phyloP scores from a whole-genome alignment of 345 rosid species.

The Camelina laxa region DNA sequence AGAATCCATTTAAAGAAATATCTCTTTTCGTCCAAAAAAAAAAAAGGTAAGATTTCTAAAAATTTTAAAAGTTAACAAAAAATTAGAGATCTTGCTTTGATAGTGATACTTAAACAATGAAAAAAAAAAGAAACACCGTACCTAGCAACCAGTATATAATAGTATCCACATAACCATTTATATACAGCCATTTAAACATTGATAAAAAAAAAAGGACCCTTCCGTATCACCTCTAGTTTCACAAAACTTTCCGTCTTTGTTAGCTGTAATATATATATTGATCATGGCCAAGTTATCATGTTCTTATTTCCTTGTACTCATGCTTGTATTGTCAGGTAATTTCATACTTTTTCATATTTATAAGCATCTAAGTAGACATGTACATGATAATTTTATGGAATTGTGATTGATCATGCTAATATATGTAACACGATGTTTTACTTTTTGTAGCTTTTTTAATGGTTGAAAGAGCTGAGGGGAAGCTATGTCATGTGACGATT shows the following conservation, averaged over 20 bases:
- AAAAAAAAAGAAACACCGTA: background rate
- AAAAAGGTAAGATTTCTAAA: too few relatives aligned
- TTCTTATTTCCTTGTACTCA: constrained; percentile 19
- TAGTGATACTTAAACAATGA: too few relatives aligned
- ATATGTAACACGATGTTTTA: background rate
- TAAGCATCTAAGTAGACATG: background rate
- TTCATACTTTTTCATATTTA: background rate
- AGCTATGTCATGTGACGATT: constrained; percentile 11
- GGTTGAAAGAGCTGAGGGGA: background rate
- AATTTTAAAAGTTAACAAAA: too few relatives aligned
- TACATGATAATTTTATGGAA: background rate
- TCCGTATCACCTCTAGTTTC: background rate
- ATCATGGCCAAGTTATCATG: constrained; percentile 24
- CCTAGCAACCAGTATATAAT: background rate
- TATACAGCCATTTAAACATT: background rate
- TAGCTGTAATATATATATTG: background rate
- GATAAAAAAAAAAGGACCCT: background rate
- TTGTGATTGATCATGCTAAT: background rate
- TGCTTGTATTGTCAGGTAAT: constrained; percentile 23
- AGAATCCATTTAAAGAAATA: too few relatives aligned
- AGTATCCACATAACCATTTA: background rate
- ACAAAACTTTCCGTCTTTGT: background rate
- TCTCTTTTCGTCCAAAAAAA: too few relatives aligned
- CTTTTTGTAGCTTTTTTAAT: background rate
- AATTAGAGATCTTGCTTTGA: too few relatives aligned